These are phyloP conservation scores for Alternaria panax DNA, from an alignment of 2,329 filamentous ascomycete species.

Conservation along the genomic window DNA sequence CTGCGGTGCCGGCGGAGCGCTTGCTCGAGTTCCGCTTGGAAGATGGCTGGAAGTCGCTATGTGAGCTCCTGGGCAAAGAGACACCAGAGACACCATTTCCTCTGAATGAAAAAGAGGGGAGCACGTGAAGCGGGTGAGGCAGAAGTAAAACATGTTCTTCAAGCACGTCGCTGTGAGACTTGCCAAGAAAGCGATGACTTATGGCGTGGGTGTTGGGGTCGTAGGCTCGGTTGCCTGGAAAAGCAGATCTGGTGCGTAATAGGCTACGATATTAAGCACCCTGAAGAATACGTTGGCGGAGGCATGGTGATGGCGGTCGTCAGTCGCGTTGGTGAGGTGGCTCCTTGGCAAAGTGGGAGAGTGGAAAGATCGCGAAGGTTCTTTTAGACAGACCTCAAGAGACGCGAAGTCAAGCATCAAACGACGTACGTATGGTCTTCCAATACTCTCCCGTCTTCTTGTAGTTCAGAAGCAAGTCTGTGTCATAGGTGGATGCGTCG, in stretches of 20 bases:
- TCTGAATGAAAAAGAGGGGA: constrained; percentile 16
- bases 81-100: constrained; percentile 28
- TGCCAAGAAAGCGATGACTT: constrained; percentile 1
- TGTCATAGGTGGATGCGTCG: not conserved
- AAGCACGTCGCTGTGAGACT: constrained; percentile 2
- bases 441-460: not conserved
- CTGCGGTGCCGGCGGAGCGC: constrained; percentile 27
- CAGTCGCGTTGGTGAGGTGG: not conserved
- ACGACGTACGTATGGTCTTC: not conserved
- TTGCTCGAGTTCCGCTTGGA: constrained; percentile 30
- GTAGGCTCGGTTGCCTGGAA: constrained; percentile 1
- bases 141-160: constrained; percentile 12
- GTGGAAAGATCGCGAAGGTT: constrained; percentile 2
- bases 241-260: not conserved
- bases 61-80: constrained; percentile 31
- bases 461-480: not conserved
- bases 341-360: not conserved
- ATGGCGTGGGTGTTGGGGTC: not conserved
- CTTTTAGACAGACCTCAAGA: not conserved
- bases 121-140: constrained; percentile 10
- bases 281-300: not conserved
- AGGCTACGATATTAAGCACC: not conserved
- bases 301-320: not conserved
- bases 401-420: not conserved
- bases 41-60: constrained; percentile 34